These are phyloP conservation scores for Xylaria nigripes DNA, from an alignment of 495 filamentous ascomycete species.

Conservation along the genomic window DNA sequence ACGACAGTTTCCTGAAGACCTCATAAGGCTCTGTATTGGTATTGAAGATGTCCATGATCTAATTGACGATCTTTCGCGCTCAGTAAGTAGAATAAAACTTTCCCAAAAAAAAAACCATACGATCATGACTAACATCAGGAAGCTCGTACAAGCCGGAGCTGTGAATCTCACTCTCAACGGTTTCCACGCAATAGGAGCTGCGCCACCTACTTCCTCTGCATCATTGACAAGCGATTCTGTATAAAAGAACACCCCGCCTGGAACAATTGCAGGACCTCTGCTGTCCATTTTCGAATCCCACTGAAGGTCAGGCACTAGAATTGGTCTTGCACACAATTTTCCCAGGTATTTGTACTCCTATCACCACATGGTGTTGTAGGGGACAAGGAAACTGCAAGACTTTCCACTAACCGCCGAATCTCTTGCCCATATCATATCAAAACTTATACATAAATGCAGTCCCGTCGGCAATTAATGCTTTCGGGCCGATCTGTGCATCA, in stretches of 20 bases:
- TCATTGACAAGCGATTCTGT: slow-evolving; percentile 17
- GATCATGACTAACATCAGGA: slow-evolving; percentile 14
- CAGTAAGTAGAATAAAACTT: slow-evolving; percentile 52
- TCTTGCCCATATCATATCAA: not conserved
- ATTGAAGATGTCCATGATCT: slow-evolving; percentile 92
- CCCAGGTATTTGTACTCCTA: slow-evolving; percentile 1
- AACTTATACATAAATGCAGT: not conserved
- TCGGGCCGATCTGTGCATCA: slow-evolving; percentile 9
- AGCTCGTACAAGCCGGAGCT: slow-evolving; percentile 91
- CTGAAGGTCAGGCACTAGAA: not conserved
- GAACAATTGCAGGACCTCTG: slow-evolving; percentile 19
- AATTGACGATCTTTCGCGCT: slow-evolving; percentile 83
- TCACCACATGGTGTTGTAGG: slow-evolving; percentile 4
- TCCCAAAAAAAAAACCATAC: slow-evolving; percentile 10
- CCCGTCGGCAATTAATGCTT: slow-evolving; percentile 4
- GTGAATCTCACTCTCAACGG: slow-evolving; percentile 76
- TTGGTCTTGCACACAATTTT: not conserved
- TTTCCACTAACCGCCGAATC: not conserved
- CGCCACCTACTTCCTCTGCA: slow-evolving; percentile 11
- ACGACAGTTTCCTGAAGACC: slow-evolving; percentile 87
- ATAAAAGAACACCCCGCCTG: slow-evolving; percentile 20
- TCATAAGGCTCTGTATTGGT: slow-evolving; percentile 90
- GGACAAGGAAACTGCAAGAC: not conserved
- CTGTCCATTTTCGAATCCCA: slow-evolving; percentile 5
- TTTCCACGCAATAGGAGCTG: slow-evolving; percentile 48